Base-by-base conservation (phyloP, 768 basidiomycete genomes). In the Psilocybe subaeruginosa region DNA sequence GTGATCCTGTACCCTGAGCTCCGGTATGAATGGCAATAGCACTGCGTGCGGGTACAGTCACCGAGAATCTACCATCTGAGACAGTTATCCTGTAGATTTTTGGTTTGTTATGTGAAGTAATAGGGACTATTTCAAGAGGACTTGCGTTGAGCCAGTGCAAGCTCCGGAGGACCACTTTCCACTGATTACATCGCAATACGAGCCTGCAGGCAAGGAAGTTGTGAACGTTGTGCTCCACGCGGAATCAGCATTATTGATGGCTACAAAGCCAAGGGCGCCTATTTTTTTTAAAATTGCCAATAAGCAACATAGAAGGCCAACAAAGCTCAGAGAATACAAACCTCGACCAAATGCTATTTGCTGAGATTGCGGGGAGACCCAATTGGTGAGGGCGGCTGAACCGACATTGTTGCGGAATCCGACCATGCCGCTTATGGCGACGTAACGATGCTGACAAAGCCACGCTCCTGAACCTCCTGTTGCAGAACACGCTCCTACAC, bases 341-440 rank as follows among this genome's bases (percentile, higher is more conserved):
- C 89, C 88, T 64, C 89, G 73, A 4, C 85, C 85, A 65, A 89
- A 91, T 0, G 88, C 89, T 59, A 90, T 87, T 68, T 82, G 88
- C 60, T 86, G 76, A 3, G 80, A 74, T 50, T 79, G 78, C 0
- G 86, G 83, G 2, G 86, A 80, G 4, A 83, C 78, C 86, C 87
- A 90, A 65, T 87, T 78, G 1, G 72, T 81, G 4, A 90, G 64
- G 0, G 78, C 69, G 2, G 83, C 77, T 2, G 74, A 66, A 3
- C 86, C 86, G 8, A 87, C 87, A 37, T 77, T 76, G 65, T 88
- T 86, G 35, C 82, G 77, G 76, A 89, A 88, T 1, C 84, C 85
- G n/a, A 81, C 80, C 86, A 89, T 87, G 4, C 87, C 87, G 2
- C 77, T 72, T 45, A 89, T 74, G 4, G 86, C 80, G 4, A 77